phyloP scores from a whole-genome alignment of 371 early-diverging fungal species.

The Umbelopsis sp. region DNA sequence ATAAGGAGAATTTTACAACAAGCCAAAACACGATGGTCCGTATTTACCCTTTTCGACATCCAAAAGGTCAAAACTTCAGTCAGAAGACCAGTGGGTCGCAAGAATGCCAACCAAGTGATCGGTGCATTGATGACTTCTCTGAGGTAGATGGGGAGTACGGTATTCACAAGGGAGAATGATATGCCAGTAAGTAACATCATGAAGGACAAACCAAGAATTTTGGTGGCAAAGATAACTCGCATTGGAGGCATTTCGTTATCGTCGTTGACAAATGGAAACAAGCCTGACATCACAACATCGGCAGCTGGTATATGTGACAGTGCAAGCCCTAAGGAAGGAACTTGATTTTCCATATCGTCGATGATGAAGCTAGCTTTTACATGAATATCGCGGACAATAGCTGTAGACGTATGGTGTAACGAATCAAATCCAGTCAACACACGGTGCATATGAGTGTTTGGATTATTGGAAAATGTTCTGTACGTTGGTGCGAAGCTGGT shows the following conservation, averaged over 20 bases:
- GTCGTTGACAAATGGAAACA: constrained; percentile 4
- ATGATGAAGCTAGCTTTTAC: constrained; percentile 14
- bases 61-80: constrained; percentile 9
- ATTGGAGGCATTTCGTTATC: constrained; percentile 4
- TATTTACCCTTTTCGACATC: constrained; percentile 7
- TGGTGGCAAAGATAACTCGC: neutral
- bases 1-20: neutral
- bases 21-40: neutral
- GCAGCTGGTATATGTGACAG: constrained; percentile 10
- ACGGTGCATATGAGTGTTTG: neutral
- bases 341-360: neutral
- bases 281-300: constrained; percentile 10
- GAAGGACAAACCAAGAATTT: neutral
- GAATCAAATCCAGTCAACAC: constrained; percentile 16
- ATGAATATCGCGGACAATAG: constrained; percentile 5
- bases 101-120: constrained; percentile 1
- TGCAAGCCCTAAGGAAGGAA: neutral
- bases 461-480: neutral
- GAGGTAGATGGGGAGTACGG: neutral
- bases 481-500: constrained; percentile 7
- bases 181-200: neutral
- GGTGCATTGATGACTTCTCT: neutral
- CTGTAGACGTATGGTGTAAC: constrained; percentile 13
- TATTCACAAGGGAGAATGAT: neutral
- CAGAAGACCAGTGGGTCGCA: neutral